These are phyloP conservation scores for Amylostereum chailletii DNA, from an alignment of 1,284 basidiomycete species.

Conservation along the genomic window DNA sequence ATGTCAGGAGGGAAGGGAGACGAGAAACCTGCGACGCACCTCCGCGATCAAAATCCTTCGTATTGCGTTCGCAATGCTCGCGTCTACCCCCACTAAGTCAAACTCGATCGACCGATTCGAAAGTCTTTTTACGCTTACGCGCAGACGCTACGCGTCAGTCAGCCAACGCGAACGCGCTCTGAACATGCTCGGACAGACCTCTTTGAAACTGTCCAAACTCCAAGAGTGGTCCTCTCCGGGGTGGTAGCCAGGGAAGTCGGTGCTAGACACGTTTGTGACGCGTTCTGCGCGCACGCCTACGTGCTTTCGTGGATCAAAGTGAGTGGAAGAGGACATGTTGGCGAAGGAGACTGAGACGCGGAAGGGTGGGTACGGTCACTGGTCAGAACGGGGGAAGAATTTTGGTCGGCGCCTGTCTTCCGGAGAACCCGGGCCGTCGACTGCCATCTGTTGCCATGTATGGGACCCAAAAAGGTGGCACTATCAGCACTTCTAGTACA, in stretches of 20 bases:
- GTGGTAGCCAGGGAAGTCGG: conserved; percentile 83
- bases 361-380: not conserved
- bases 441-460: too few relatives aligned
- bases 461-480: too few relatives aligned
- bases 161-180: conserved; percentile 14
- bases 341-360: not conserved
- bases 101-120: conserved; percentile 86
- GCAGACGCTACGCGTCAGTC: conserved; percentile 46
- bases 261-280: conserved; percentile 75
- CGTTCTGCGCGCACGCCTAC: conserved; percentile 62
- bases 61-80: conserved; percentile 93
- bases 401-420: too few relatives aligned
- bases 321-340: conserved; percentile 7
- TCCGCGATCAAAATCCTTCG: conserved; percentile 91
- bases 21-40: conserved; percentile 34
- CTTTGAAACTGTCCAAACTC: conserved; percentile 67
- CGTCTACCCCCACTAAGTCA: conserved; percentile 93
- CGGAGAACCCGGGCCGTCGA: too few relatives aligned
- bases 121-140: conserved; percentile 67
- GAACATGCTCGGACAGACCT: conserved; percentile 39
- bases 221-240: conserved; percentile 80
- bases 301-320: conserved; percentile 30
- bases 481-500: too few relatives aligned
- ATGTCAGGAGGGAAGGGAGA: not conserved
- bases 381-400: too few relatives aligned